Conservation (phyloP, 164 flowering plant genomes). For the Kalanchoe fedtschenkoi region DNA sequence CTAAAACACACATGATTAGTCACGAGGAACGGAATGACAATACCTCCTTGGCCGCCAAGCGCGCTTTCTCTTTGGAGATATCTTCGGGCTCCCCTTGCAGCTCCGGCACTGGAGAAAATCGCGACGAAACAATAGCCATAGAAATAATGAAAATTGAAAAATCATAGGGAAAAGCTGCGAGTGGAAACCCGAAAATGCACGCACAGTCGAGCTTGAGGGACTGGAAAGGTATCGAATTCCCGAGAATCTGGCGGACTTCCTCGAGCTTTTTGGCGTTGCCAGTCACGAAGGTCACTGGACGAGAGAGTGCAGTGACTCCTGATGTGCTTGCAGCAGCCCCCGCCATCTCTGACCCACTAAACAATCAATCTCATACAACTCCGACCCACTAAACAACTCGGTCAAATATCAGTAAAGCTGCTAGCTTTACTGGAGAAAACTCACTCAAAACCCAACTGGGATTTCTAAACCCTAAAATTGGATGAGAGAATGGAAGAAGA, state of each 20-base stretch:
- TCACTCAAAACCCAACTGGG: too few species aligned
- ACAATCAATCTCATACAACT: background rate
- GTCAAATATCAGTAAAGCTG: too few species aligned
- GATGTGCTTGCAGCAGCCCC: background rate
- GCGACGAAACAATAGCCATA: background rate
- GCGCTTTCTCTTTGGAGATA: slow-evolving; percentile 88
- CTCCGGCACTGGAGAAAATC: slow-evolving; percentile 56
- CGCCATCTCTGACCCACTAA: background rate
- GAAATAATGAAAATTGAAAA: background rate
- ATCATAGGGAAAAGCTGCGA: background rate
- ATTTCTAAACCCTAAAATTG: too few species aligned
- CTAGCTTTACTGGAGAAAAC: too few species aligned
- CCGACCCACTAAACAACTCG: background rate
- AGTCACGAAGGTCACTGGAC: slow-evolving; percentile 90
- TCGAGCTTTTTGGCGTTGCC: slow-evolving; percentile 95
- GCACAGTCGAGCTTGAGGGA: slow-evolving; percentile 69
- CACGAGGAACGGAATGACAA: background rate
- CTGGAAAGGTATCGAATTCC: slow-evolving; percentile 75
- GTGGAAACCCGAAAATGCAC: slow-evolving; percentile 18
- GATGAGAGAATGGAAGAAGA: too few species aligned
- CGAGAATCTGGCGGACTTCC: slow-evolving; percentile 78
- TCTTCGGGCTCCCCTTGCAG: slow-evolving; percentile 96
- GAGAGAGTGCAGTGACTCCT: slow-evolving; percentile 20
- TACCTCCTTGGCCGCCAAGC: slow-evolving; percentile 77
- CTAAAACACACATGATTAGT: background rate